Evolutionary conservation across 1,139 yeast species (phyloP).

Genomic region (Pichia sp.): DNA sequence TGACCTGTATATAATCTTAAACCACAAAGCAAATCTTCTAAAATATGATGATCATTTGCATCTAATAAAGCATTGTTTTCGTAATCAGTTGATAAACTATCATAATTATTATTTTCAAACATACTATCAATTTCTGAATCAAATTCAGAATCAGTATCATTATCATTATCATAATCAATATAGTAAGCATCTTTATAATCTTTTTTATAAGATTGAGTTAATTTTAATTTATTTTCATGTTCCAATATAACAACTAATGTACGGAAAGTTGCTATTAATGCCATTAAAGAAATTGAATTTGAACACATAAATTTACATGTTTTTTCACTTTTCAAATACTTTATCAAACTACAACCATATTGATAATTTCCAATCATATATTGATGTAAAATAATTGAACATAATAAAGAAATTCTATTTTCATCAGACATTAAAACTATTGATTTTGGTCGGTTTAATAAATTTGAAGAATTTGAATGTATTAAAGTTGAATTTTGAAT

Average conservation of each 20-base stretch:
- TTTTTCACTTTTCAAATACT: conserved; percentile 18
- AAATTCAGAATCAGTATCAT: neutral
- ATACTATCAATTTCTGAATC: neutral
- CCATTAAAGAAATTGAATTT: conserved; percentile 23
- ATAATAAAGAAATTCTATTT: conserved; percentile 25
- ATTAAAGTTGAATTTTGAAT: conserved; percentile 8
- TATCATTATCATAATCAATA: neutral
- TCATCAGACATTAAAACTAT: conserved; percentile 23
- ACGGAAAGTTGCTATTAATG: conserved; percentile 25
- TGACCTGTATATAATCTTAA: conserved; percentile 16
- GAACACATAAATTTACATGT: conserved; percentile 10
- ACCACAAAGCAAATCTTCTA: conserved; percentile 15
- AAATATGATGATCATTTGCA: conserved; percentile 6
- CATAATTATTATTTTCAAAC: neutral
- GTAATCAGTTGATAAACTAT: too few species aligned
- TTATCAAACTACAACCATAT: conserved; percentile 21
- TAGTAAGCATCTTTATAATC: neutral
- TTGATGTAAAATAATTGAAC: conserved; percentile 26
- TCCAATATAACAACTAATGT: conserved; percentile 20
- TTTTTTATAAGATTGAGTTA: neutral
- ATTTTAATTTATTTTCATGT: conserved; percentile 3
- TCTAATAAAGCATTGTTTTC: neutral
- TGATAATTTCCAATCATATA: conserved; percentile 18
- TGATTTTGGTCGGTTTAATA: conserved; percentile 4
- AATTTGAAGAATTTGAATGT: neutral